Percentiles rank a stretch among this genome's conserved stretches.
Conservation (phyloP, 345 rosid genomes). For the Psidium guajava region DNA sequence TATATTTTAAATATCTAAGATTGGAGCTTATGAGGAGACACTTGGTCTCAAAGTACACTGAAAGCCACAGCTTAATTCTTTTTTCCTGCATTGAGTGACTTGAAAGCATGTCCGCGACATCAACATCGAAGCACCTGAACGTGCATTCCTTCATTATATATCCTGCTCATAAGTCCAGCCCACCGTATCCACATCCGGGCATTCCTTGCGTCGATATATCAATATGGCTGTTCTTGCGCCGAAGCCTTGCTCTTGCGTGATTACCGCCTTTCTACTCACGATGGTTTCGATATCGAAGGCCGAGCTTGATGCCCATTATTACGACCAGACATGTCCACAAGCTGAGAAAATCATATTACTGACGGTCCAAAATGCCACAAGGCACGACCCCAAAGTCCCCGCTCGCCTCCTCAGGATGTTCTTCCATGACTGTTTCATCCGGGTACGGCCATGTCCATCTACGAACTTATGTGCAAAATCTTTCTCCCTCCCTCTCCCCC, state of each 20-base stretch:
- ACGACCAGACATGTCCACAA: slow-evolving; percentile 59
- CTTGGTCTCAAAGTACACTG: slow-evolving; percentile 32
- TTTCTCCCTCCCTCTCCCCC: background rate
- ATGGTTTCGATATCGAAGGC: slow-evolving; percentile 20
- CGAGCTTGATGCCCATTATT: slow-evolving; percentile 35
- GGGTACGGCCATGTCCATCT: slow-evolving; percentile 23
- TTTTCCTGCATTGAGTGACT: slow-evolving; percentile 40
- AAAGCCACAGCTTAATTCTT: background rate
- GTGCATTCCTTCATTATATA: background rate
- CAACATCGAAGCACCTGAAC: background rate
- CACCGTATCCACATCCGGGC: background rate
- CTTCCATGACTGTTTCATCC: slow-evolving; percentile 85
- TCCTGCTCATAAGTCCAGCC: background rate
- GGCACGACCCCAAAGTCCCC: slow-evolving; percentile 64
- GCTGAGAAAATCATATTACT: slow-evolving; percentile 55
- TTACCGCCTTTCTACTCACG: slow-evolving; percentile 6
- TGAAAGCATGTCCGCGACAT: slow-evolving; percentile 25
- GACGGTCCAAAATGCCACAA: slow-evolving; percentile 46
- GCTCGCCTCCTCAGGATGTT: slow-evolving; percentile 83
- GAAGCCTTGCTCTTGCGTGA: background rate
- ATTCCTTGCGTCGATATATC: background rate
- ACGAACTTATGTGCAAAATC: background rate
- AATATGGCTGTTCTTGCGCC: slow-evolving; percentile 10
- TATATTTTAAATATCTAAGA: background rate
- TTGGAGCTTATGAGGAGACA: slow-evolving; percentile 18